A percentile compares a stretch with the other conserved stretches of the same genome.
phyloP scores from a whole-genome alignment of 2,329 filamentous ascomycete species.

The Nothomitra cinnamomea region DNA sequence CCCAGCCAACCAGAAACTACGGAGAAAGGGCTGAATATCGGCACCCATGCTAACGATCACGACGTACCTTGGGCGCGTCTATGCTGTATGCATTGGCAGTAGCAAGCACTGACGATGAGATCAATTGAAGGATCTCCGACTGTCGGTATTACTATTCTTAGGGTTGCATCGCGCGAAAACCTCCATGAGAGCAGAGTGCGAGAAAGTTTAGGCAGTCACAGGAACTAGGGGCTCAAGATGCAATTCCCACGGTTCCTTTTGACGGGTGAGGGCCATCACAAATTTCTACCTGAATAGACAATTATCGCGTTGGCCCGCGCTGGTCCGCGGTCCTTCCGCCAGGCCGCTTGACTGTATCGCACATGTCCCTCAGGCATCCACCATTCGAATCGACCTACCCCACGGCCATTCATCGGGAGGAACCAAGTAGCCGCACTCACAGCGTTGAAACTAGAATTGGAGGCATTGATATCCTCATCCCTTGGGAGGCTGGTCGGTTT shows the following conservation, averaged over 20 bases:
- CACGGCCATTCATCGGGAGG: too few species aligned
- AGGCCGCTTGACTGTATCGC: neutral
- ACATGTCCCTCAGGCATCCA: too few species aligned
- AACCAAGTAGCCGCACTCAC: neutral
- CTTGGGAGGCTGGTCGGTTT: neutral
- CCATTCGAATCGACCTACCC: too few species aligned
- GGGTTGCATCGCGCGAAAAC: too few species aligned
- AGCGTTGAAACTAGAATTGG: neutral
- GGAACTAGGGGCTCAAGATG: neutral
- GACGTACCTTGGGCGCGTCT: neutral
- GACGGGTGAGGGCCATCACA: neutral
- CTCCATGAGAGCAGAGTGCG: too few species aligned
- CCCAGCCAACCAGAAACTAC: neutral
- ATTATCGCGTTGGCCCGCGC: neutral
- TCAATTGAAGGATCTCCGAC: too few species aligned
- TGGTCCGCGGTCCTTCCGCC: neutral
- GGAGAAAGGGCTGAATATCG: neutral
- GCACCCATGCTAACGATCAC: neutral
- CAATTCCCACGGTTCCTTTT: neutral
- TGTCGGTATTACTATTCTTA: neutral
- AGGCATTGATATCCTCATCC: neutral
- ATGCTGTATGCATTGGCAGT: neutral
- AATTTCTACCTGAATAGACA: conserved; percentile 2
- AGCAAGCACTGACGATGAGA: too few species aligned
- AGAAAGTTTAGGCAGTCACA: conserved; percentile 2